A percentile compares a stretch with the other conserved stretches of the same genome.
Evolutionary conservation across 495 filamentous ascomycete genomes (phyloP).

Genomic region (Neurospora tetraspora): DNA sequence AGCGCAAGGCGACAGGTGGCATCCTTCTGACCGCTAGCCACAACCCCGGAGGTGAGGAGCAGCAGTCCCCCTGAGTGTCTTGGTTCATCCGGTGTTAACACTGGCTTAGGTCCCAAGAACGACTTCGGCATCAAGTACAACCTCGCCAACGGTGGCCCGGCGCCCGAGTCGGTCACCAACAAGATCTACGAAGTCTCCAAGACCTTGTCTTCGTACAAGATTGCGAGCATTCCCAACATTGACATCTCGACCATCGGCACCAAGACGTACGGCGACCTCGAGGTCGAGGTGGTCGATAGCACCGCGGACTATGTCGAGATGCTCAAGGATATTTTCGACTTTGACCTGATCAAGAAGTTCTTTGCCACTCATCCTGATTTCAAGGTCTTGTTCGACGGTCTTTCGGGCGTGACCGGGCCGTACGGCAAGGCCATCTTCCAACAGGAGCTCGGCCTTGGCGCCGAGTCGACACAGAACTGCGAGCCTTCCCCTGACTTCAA

Average conservation of each 20-base stretch:
- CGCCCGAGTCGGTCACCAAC: slow-evolving; percentile 91
- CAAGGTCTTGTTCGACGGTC: slow-evolving; percentile 91
- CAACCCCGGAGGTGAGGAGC: slow-evolving; percentile 82
- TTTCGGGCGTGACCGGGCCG: slow-evolving; percentile 89
- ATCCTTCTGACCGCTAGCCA: slow-evolving; percentile 95
- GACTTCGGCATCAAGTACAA: slow-evolving; percentile 99
- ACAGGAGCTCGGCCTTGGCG: slow-evolving; percentile 71
- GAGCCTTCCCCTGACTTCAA: slow-evolving; percentile 86
- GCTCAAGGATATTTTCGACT: slow-evolving; percentile 98
- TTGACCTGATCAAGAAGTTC: slow-evolving; percentile 88
- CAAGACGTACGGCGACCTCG: slow-evolving; percentile 70
- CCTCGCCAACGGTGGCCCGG: slow-evolving; percentile 86
- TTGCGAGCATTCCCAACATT: slow-evolving; percentile 74
- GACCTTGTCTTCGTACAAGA: slow-evolving; percentile 81
- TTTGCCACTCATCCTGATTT: slow-evolving; percentile 77
- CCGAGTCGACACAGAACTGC: slow-evolving; percentile 85
- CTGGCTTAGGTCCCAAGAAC: slow-evolving; percentile 63
- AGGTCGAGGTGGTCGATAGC: slow-evolving; percentile 91
- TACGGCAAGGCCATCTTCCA: slow-evolving; percentile 94
- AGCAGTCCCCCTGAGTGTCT: background rate
- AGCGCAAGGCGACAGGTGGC: slow-evolving; percentile 87
- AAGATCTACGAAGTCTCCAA: slow-evolving; percentile 92
- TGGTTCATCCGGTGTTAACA: background rate
- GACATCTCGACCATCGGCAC: slow-evolving; percentile 77
- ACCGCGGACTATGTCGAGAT: slow-evolving; percentile 85